phyloP scores from a whole-genome alignment of 495 filamentous ascomycete species.

The Penicillium daleae region DNA sequence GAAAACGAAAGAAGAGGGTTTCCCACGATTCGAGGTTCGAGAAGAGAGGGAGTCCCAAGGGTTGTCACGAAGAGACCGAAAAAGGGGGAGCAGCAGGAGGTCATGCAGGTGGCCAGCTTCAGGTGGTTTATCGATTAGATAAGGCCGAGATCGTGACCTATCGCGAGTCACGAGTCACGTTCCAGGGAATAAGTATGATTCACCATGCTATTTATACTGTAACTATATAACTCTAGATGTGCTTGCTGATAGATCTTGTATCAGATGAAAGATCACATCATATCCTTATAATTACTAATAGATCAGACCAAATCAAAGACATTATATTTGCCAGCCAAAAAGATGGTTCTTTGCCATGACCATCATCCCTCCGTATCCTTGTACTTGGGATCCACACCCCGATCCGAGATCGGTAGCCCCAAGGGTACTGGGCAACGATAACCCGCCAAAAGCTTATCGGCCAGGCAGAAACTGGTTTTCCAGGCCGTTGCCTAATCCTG shows the following conservation, averaged over 20 bases:
- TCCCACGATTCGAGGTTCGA: neutral
- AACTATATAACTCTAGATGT: neutral
- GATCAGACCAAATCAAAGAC: neutral
- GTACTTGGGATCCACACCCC: neutral
- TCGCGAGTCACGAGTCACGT: constrained; percentile 9
- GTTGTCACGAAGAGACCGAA: neutral
- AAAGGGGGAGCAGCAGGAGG: neutral
- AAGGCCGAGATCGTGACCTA: constrained; percentile 27
- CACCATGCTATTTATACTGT: neutral
- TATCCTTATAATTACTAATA: neutral
- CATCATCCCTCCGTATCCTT: neutral
- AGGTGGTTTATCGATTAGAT: constrained; percentile 33
- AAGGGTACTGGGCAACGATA: constrained; percentile 13
- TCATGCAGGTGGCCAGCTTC: constrained; percentile 18
- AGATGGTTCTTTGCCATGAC: neutral
- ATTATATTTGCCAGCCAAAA: neutral
- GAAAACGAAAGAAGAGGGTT: neutral
- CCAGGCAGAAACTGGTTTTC: constrained; percentile 9
- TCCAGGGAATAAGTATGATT: neutral
- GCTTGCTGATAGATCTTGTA: neutral
- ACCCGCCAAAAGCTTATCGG: constrained; percentile 22
- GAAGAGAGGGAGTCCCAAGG: neutral
- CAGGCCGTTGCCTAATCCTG: neutral
- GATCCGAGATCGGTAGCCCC: constrained; percentile 22
- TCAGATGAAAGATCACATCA: neutral